Conservation (phyloP, 2,329 filamentous ascomycete genomes). For the Arthrocladium fulminans region DNA sequence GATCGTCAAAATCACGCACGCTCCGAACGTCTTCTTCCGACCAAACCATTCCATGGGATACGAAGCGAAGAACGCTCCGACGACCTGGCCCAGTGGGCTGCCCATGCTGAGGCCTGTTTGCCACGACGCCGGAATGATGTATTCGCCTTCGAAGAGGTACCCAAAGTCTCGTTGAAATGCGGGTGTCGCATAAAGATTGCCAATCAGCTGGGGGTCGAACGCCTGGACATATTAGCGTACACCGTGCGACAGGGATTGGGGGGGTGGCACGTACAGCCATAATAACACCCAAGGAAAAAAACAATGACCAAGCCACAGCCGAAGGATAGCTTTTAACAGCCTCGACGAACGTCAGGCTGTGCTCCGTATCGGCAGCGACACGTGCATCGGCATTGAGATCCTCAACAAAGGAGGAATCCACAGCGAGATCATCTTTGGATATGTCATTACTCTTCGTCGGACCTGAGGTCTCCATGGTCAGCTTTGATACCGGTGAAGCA, state of each 20-base stretch:
- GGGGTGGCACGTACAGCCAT: conserved; percentile 45
- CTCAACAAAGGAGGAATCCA: conserved; percentile 19
- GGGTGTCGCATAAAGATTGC: conserved; percentile 52
- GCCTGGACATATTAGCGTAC: conserved; percentile 12
- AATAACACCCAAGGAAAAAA: conserved; percentile 28
- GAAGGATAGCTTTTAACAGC: conserved; percentile 38
- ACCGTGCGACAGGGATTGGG: background rate
- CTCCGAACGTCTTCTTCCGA: conserved; percentile 24
- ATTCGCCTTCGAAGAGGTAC: conserved; percentile 35
- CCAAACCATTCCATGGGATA: conserved; percentile 33
- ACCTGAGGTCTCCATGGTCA: conserved; percentile 30
- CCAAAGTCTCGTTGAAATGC: conserved; percentile 52
- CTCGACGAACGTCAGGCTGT: conserved; percentile 28
- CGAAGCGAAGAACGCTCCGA: conserved; percentile 33
- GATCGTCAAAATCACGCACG: conserved; percentile 18
- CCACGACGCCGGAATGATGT: conserved; percentile 49
- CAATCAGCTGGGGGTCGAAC: conserved; percentile 57
- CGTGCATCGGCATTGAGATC: conserved; percentile 25
- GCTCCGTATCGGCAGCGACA: conserved; percentile 29
- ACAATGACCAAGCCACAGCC: conserved; percentile 32
- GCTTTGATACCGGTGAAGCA: background rate
- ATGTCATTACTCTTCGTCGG: conserved; percentile 16
- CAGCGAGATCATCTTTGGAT: conserved; percentile 16
- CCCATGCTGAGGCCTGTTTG: conserved; percentile 52
- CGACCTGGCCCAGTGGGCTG: conserved; percentile 38